Percentiles rank a stretch among this genome's conserved stretches.
These are phyloP conservation scores for Neoscytalidium dimidiatum DNA, from an alignment of 2,329 filamentous ascomycete species.

Conservation along the genomic window DNA sequence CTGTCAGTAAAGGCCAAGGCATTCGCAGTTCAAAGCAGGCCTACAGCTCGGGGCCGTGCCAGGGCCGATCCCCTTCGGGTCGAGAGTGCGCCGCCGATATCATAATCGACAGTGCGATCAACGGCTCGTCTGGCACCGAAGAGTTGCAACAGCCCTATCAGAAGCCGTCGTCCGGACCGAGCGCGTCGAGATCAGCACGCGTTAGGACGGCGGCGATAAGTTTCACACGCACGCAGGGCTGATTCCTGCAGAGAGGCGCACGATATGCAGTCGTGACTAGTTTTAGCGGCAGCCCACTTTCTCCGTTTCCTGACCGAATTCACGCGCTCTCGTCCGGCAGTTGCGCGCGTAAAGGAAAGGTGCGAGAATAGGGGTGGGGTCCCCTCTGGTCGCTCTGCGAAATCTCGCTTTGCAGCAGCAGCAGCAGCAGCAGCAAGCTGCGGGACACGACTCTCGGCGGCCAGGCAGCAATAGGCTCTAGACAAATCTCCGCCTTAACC, in stretches of 20 bases:
- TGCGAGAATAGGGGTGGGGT: background rate
- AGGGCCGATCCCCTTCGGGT: background rate
- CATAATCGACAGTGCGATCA: conserved; percentile 8
- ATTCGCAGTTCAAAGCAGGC: background rate
- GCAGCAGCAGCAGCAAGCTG: too few species aligned
- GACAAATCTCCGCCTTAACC: conserved; percentile 2
- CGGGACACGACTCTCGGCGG: too few species aligned
- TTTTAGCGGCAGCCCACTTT: background rate
- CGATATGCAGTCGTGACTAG: too few species aligned
- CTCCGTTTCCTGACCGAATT: too few species aligned
- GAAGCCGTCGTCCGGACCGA: conserved; percentile 2
- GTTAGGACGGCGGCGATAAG: background rate
- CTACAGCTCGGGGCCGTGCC: background rate
- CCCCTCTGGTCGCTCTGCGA: background rate
- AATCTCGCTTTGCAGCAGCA: background rate
- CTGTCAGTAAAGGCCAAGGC: background rate
- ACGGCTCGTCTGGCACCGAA: background rate
- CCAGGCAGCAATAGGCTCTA: too few species aligned
- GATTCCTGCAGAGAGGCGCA: background rate
- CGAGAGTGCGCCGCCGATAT: conserved; percentile 1
- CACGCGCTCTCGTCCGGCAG: background rate
- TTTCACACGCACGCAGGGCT: background rate
- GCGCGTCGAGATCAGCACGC: background rate
- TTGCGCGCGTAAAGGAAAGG: conserved; percentile 10
- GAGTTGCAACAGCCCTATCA: background rate